Conservation (phyloP, 345 rosid genomes). For the Linum trigynum region DNA sequence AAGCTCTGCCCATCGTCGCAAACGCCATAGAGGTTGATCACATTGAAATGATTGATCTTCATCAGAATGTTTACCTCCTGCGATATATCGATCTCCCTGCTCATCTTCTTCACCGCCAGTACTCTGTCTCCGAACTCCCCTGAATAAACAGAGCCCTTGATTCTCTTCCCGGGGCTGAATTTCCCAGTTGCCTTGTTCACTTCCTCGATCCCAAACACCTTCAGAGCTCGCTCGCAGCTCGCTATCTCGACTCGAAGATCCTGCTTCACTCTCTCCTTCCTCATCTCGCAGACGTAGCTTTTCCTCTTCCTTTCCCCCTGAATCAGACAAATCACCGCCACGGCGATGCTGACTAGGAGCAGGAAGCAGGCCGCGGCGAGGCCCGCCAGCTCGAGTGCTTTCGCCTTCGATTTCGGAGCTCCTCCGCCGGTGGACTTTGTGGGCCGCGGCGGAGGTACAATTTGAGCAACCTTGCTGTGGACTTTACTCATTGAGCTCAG, state of each 20-base stretch:
- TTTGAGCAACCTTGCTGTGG: slow-evolving; percentile 11
- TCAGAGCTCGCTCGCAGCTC: slow-evolving; percentile 28
- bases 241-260: slow-evolving; percentile 35
- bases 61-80: slow-evolving; percentile 35
- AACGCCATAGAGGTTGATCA: slow-evolving; percentile 35
- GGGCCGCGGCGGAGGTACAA: slow-evolving; percentile 13
- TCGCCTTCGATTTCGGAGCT: slow-evolving; percentile 15
- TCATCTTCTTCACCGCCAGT: slow-evolving; percentile 30
- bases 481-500: slow-evolving; percentile 25
- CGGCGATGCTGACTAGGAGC: slow-evolving; percentile 14
- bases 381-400: slow-evolving; percentile 17
- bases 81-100: slow-evolving; percentile 13
- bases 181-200: slow-evolving; percentile 31
- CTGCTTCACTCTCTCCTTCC: slow-evolving; percentile 14
- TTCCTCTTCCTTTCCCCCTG: slow-evolving; percentile 13
- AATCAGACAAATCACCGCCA: slow-evolving; percentile 14
- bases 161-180: slow-evolving; percentile 28
- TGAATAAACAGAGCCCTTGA: slow-evolving; percentile 31
- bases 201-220: slow-evolving; percentile 23
- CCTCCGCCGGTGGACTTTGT: neutral
- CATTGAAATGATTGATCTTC: slow-evolving; percentile 39
- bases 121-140: slow-evolving; percentile 30
- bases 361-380: slow-evolving; percentile 28
- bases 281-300: neutral
- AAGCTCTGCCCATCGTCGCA: slow-evolving; percentile 22